phyloP scores from a whole-genome alignment of 768 basidiomycete genomes.

The Dentipellis sp. region DNA sequence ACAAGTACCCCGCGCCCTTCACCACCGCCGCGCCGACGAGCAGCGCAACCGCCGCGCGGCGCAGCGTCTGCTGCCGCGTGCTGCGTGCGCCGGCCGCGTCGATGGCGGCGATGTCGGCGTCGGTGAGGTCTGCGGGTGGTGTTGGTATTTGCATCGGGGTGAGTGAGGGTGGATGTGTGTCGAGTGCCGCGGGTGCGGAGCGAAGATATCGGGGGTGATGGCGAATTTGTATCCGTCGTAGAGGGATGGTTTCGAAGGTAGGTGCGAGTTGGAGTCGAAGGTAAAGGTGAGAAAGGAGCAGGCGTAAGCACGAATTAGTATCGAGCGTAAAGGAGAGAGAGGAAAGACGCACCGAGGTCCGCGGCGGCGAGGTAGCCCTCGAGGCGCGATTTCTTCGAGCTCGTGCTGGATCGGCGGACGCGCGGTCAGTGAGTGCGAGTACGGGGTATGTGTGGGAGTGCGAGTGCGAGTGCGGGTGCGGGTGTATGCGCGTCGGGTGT shows the following conservation, averaged over 20 bases:
- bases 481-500: no score
- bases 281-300: no score
- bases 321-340: neutral
- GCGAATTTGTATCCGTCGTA: no score
- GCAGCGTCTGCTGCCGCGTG: constrained; percentile 4
- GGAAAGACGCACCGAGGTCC: constrained; percentile 40
- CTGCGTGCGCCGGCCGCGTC: constrained; percentile 47
- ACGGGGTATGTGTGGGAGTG: no score
- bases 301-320: neutral
- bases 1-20: neutral
- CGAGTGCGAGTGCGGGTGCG: no score
- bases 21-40: neutral
- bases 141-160: no score
- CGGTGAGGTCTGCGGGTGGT: constrained; percentile 32
- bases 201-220: no score
- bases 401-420: constrained; percentile 34
- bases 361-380: constrained; percentile 61
- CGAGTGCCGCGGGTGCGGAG: no score
- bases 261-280: no score
- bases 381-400: constrained; percentile 56
- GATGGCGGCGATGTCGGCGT: constrained; percentile 42
- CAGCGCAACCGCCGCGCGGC: neutral
- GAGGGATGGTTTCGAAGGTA: no score
- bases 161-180: no score
- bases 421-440: no score